phyloP scores from a whole-genome alignment of 1,284 basidiomycete species.

The Marasmius oreades region DNA sequence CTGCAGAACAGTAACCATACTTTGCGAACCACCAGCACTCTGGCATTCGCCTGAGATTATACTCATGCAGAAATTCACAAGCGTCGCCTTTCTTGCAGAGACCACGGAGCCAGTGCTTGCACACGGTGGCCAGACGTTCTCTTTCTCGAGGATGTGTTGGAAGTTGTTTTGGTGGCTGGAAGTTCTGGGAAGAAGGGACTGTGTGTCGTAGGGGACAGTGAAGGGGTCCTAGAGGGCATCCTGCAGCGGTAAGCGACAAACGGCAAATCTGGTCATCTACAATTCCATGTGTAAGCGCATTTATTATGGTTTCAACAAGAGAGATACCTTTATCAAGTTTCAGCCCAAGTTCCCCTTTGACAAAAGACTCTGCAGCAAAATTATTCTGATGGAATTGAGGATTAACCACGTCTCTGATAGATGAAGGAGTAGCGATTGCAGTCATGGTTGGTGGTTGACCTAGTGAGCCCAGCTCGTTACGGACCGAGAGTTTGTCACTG shows the following conservation, averaged over 20 bases:
- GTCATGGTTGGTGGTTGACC: no score
- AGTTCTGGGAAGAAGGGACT: slow-evolving; percentile 80
- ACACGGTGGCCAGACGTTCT: slow-evolving; percentile 90
- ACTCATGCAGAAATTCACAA: slow-evolving; percentile 99
- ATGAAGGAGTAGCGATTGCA: neutral
- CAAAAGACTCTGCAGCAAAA: neutral
- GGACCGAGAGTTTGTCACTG: no score
- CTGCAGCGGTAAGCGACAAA: slow-evolving; percentile 70
- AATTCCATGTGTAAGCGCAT: neutral
- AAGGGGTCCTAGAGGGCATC: slow-evolving; percentile 84
- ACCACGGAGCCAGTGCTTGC: slow-evolving; percentile 98
- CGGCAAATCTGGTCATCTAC: slow-evolving; percentile 91
- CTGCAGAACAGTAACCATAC: slow-evolving; percentile 96
- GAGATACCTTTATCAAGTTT: neutral
- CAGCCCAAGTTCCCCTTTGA: neutral
- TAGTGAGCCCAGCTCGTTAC: no score
- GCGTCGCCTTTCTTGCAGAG: slow-evolving; percentile 98
- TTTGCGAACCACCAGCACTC: slow-evolving; percentile 99
- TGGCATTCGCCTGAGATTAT: slow-evolving; percentile 98
- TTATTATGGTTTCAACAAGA: neutral
- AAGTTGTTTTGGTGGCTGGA: slow-evolving; percentile 78
- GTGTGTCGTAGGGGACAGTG: slow-evolving; percentile 92
- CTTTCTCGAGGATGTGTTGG: slow-evolving; percentile 82
- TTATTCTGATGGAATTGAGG: neutral
- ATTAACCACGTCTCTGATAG: neutral